These are phyloP conservation scores for Aspergillus udagawae DNA, from an alignment of 2,329 filamentous ascomycete species.

Conservation along the genomic window DNA sequence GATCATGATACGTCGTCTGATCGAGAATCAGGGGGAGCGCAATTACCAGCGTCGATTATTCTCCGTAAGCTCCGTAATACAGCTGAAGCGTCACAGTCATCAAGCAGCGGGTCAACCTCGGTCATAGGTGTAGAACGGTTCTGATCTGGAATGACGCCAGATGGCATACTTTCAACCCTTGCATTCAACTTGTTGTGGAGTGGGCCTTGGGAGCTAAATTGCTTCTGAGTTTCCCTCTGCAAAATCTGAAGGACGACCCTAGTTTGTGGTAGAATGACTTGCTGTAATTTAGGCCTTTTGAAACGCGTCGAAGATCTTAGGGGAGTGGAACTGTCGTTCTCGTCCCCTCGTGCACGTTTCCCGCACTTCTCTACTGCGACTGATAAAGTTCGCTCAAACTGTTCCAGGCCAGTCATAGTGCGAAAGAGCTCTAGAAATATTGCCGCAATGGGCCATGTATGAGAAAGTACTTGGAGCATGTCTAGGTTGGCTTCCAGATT, in stretches of 20 bases:
- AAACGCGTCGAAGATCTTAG: neutral
- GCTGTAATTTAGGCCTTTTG: slow-evolving; percentile 6
- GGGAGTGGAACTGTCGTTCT: neutral
- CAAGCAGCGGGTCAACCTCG: neutral
- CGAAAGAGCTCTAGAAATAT: slow-evolving; percentile 10
- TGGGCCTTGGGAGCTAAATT: neutral
- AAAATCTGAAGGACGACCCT: slow-evolving; percentile 10
- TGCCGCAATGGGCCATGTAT: slow-evolving; percentile 11
- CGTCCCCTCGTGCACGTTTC: slow-evolving; percentile 1
- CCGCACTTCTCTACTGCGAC: slow-evolving; percentile 5
- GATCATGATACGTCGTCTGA: neutral
- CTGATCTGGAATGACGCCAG: neutral
- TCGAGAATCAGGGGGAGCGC: neutral
- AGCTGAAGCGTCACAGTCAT: neutral
- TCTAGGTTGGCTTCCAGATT: slow-evolving; percentile 10
- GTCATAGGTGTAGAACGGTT: neutral
- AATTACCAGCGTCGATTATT: neutral
- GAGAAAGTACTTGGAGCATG: slow-evolving; percentile 4
- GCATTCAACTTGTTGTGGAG: neutral
- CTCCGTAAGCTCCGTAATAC: neutral
- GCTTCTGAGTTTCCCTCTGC: slow-evolving; percentile 5
- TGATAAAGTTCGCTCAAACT: slow-evolving; percentile 3
- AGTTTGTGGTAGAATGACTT: slow-evolving; percentile 12
- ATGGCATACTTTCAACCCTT: neutral
- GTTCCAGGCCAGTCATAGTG: slow-evolving; percentile 1